Evolutionary conservation across 495 filamentous ascomycete species (phyloP).

Genomic region (Aspergillus haitiensis): DNA sequence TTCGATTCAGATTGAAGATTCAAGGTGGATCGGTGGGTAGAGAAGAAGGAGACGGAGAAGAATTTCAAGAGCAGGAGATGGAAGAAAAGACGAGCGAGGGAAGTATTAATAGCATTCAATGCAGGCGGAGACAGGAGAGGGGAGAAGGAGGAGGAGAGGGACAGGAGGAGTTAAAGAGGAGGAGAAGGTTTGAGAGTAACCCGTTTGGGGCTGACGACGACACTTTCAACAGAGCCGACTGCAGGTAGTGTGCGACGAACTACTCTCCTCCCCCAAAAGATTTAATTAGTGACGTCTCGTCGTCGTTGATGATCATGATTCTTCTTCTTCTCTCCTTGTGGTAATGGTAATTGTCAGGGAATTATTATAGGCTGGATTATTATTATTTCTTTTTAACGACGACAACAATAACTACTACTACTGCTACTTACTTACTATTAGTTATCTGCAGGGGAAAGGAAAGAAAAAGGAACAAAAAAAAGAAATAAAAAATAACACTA

Average conservation of each 20-base stretch:
- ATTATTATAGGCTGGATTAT: background rate
- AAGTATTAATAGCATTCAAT: slow-evolving; percentile 14
- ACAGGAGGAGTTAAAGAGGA: slow-evolving; percentile 8
- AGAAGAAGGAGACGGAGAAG: background rate
- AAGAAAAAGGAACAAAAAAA: background rate
- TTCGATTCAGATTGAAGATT: background rate
- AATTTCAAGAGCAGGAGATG: background rate
- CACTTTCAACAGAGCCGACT: slow-evolving; percentile 3
- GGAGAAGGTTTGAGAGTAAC: slow-evolving; percentile 20
- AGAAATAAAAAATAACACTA: background rate
- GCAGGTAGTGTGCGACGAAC: background rate
- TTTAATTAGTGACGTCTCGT: background rate
- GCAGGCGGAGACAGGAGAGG: slow-evolving; percentile 6
- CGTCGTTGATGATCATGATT: background rate
- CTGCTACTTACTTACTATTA: too few species aligned
- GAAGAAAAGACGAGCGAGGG: slow-evolving; percentile 5
- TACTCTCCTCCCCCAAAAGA: background rate
- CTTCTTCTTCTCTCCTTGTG: background rate
- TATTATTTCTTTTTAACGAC: too few species aligned
- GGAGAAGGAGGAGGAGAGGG: slow-evolving; percentile 4
- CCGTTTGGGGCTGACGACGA: slow-evolving; percentile 15
- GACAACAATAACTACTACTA: too few species aligned
- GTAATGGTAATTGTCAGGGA: background rate
- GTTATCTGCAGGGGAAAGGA: background rate
- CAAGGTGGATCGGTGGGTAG: too few species aligned